Conservation (phyloP, 305 asterid species). For the Nicotiana rustica region DNA sequence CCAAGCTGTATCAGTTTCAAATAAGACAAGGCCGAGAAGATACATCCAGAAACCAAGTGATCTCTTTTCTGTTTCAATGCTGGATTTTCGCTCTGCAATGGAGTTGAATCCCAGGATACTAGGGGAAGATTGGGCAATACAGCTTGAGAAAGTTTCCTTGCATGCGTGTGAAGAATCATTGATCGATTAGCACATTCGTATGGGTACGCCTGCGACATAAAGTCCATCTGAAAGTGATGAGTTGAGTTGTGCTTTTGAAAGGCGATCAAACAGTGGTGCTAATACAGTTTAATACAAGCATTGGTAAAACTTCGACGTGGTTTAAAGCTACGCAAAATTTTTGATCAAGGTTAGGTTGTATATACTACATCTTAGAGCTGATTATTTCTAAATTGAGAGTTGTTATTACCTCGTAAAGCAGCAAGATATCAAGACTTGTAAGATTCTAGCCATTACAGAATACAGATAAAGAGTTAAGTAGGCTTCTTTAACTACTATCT, state of each 20-base stretch:
- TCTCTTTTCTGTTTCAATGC: slow-evolving; percentile 48
- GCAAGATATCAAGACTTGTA: slow-evolving; percentile 28
- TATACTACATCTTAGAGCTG: slow-evolving; percentile 57
- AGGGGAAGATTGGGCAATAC: slow-evolving; percentile 65
- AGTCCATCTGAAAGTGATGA: slow-evolving; percentile 42
- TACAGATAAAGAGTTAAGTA: slow-evolving; percentile 26
- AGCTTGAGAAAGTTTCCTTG: slow-evolving; percentile 57
- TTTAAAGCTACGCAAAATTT: slow-evolving; percentile 49
- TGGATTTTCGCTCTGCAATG: slow-evolving; percentile 61
- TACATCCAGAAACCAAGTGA: slow-evolving; percentile 41
- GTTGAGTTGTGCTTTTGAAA: slow-evolving; percentile 41
- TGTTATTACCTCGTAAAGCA: slow-evolving; percentile 36
- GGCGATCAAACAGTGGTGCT: slow-evolving; percentile 45
- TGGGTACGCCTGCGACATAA: slow-evolving; percentile 25
- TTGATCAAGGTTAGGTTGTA: slow-evolving; percentile 57
- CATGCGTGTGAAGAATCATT: slow-evolving; percentile 43
- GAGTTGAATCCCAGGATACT: slow-evolving; percentile 57
- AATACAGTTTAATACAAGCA: slow-evolving; percentile 46
- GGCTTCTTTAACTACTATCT: slow-evolving; percentile 23
- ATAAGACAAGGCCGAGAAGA: slow-evolving; percentile 44
- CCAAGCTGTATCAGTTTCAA: slow-evolving; percentile 43
- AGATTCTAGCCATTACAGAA: slow-evolving; percentile 30
- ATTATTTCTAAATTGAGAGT: slow-evolving; percentile 56
- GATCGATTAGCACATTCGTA: slow-evolving; percentile 33
- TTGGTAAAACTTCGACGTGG: slow-evolving; percentile 39